Evolutionary conservation across 1,284 basidiomycete species (phyloP).

Genomic region (Agaricales sp.): DNA sequence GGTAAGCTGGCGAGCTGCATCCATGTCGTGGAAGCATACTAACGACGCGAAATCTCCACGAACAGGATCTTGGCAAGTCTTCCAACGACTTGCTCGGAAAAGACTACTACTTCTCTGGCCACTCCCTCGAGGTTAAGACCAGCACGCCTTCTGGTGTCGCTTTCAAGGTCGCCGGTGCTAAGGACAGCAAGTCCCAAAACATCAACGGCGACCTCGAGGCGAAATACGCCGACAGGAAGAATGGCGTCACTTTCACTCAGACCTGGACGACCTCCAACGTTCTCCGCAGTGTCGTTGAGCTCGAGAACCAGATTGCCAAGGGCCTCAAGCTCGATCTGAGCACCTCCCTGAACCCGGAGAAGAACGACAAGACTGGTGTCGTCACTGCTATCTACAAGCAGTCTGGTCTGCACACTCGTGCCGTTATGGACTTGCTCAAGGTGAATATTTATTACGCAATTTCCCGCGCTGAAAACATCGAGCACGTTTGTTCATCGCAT

Average conservation of each 20-base stretch:
- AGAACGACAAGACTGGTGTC: conserved; percentile 76
- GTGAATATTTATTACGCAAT: conserved; percentile 27
- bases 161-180: conserved; percentile 81
- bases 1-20: conserved; percentile 30
- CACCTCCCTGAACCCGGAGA: conserved; percentile 81
- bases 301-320: conserved; percentile 97
- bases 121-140: conserved; percentile 88
- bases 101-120: conserved; percentile 86
- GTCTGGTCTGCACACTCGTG: conserved; percentile 90
- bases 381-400: conserved; percentile 91
- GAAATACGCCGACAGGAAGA: conserved; percentile 82
- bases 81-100: conserved; percentile 90
- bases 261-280: conserved; percentile 93
- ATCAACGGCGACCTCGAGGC: conserved; percentile 87
- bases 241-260: conserved; percentile 86
- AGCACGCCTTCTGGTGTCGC: conserved; percentile 82
- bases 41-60: conserved; percentile 2
- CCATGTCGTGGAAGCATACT: not conserved
- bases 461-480: conserved; percentile 2
- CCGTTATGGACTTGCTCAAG: conserved; percentile 92
- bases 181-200: conserved; percentile 60
- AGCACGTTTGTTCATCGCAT: conserved; percentile 1
- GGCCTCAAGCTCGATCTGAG: conserved; percentile 93
- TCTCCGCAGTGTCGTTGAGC: conserved; percentile 87
- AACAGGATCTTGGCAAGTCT: conserved; percentile 91